Percentiles rank a stretch among this genome's conserved stretches.
phyloP scores from a whole-genome alignment of 768 basidiomycete species.

The Serendipita sp. region DNA sequence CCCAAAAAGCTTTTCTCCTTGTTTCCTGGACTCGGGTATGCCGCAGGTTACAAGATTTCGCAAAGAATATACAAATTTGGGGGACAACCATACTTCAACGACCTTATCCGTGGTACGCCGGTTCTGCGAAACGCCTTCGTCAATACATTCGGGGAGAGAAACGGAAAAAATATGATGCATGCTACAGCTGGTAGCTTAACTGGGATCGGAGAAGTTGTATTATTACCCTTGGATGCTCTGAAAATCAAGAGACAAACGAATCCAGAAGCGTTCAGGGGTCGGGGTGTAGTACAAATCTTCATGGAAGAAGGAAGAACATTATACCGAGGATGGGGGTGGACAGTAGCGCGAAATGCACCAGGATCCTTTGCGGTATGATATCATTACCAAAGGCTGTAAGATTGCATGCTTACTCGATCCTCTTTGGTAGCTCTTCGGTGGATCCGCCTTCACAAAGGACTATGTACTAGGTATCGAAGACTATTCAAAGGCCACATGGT shows the following conservation, averaged over 20 bases:
- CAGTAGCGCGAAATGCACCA: slow-evolving; percentile 92
- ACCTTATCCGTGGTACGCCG: slow-evolving; percentile 49
- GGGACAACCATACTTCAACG: slow-evolving; percentile 95
- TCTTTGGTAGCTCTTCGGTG: slow-evolving; percentile 74
- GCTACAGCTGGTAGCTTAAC: slow-evolving; percentile 72
- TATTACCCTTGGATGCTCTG: slow-evolving; percentile 90
- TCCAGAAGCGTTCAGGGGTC: slow-evolving; percentile 93
- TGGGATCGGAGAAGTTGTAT: slow-evolving; percentile 91
- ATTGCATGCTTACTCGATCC: neutral
- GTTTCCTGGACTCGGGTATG: slow-evolving; percentile 97
- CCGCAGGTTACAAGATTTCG: slow-evolving; percentile 91
- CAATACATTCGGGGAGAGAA: slow-evolving; percentile 77
- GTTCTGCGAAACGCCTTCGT: slow-evolving; percentile 73
- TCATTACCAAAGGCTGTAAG: neutral
- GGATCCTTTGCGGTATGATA: slow-evolving; percentile 77
- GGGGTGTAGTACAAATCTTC: slow-evolving; percentile 78
- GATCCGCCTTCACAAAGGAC: slow-evolving; percentile 87
- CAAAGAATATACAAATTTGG: slow-evolving; percentile 97
- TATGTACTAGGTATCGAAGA: slow-evolving; percentile 77
- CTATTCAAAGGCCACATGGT: slow-evolving; percentile 91
- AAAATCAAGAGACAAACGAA: slow-evolving; percentile 99
- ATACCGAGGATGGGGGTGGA: slow-evolving; percentile 99
- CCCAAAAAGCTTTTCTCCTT: slow-evolving; percentile 64
- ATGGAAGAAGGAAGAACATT: slow-evolving; percentile 80
- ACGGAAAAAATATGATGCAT: slow-evolving; percentile 91